These are phyloP conservation scores for Fraxinus paxiana DNA, from an alignment of 305 asterid species.

Conservation along the genomic window DNA sequence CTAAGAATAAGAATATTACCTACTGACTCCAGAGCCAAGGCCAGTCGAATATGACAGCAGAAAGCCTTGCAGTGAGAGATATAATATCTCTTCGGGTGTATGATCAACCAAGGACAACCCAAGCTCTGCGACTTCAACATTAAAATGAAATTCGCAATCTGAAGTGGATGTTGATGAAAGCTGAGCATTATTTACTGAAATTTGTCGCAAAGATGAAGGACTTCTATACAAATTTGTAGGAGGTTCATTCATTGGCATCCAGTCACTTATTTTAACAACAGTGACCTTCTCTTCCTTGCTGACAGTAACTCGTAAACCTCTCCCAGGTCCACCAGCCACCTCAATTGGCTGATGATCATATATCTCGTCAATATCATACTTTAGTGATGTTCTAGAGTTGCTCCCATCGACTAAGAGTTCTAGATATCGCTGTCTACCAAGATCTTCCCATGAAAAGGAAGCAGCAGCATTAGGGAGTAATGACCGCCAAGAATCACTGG, in stretches of 20 bases:
- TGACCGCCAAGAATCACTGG: slow-evolving; percentile 71
- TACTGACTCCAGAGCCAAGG: slow-evolving; percentile 84
- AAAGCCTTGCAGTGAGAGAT: slow-evolving; percentile 75
- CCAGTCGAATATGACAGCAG: slow-evolving; percentile 90
- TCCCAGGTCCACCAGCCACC: slow-evolving; percentile 58
- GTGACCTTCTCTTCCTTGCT: slow-evolving; percentile 86
- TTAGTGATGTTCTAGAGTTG: slow-evolving; percentile 57
- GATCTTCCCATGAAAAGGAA: slow-evolving; percentile 94
- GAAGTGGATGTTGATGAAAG: slow-evolving; percentile 48
- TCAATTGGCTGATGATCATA: slow-evolving; percentile 77
- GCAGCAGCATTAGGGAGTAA: slow-evolving; percentile 80
- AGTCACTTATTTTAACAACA: slow-evolving; percentile 82
- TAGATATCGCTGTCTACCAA: slow-evolving; percentile 68
- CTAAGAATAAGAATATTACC: slow-evolving; percentile 47
- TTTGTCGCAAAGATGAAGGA: slow-evolving; percentile 42
- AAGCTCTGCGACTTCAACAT: slow-evolving; percentile 89
- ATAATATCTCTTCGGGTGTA: slow-evolving; percentile 97
- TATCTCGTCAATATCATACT: slow-evolving; percentile 83
- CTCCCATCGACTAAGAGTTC: slow-evolving; percentile 79
- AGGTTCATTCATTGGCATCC: slow-evolving; percentile 69
- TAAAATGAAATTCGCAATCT: slow-evolving; percentile 77
- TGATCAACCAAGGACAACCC: slow-evolving; percentile 95
- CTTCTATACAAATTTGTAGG: slow-evolving; percentile 41
- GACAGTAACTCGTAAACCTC: slow-evolving; percentile 61
- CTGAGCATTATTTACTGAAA: slow-evolving; percentile 44